A percentile compares a stretch with the other conserved stretches of the same genome.
These are phyloP conservation scores for Camelina laxa DNA, from an alignment of 345 rosid species.

Conservation along the genomic window DNA sequence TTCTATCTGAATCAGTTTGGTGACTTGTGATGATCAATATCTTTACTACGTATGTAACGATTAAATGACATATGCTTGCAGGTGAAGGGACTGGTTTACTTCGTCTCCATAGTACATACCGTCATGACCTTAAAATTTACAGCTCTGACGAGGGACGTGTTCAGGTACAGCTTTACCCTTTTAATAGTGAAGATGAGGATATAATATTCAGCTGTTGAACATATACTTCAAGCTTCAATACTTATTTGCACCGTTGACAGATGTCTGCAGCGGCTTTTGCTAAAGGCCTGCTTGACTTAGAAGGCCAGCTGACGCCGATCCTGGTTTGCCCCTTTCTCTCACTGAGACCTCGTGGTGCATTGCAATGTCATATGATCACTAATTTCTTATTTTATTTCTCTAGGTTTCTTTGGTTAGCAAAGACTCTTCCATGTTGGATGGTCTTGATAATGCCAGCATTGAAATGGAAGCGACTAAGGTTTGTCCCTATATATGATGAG, in stretches of 20 bases:
- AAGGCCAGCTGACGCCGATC: slow-evolving; percentile 98
- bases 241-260: slow-evolving; percentile 51
- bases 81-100: slow-evolving; percentile 99
- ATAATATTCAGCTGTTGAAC: not conserved
- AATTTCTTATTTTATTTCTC: slow-evolving; percentile 37
- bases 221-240: slow-evolving; percentile 6
- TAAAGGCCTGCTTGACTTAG: slow-evolving; percentile 98
- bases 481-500: slow-evolving; percentile 34
- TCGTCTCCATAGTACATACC: slow-evolving; percentile 98
- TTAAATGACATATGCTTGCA: slow-evolving; percentile 44
- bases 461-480: slow-evolving; percentile 99
- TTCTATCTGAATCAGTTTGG: slow-evolving; percentile 20
- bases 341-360: slow-evolving; percentile 24
- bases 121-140: slow-evolving; percentile 98
- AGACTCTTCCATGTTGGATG: slow-evolving; percentile 99
- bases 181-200: slow-evolving; percentile 16
- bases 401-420: slow-evolving; percentile 99
- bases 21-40: slow-evolving; percentile 18
- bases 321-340: slow-evolving; percentile 60
- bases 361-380: slow-evolving; percentile 7
- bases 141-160: slow-evolving; percentile 99
- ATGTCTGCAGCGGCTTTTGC: slow-evolving; percentile 99
- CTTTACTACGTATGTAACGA: not conserved
- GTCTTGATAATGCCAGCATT: slow-evolving; percentile 93
- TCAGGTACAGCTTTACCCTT: slow-evolving; percentile 61